phyloP scores from a whole-genome alignment of 345 rosid species.

The Tarenaya hassleriana region DNA sequence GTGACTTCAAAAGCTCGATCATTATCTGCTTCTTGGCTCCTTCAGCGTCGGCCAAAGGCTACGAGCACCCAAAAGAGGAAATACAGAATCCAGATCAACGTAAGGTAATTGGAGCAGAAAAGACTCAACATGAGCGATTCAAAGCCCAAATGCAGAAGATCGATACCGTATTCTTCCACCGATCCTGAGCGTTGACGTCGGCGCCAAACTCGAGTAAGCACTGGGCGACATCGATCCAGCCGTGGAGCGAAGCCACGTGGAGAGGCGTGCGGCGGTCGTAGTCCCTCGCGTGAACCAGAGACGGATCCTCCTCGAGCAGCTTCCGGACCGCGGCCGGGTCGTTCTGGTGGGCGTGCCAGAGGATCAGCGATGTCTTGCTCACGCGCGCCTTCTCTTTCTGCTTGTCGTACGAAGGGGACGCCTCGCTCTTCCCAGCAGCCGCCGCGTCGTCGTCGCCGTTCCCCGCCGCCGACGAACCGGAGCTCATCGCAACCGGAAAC shows the following conservation, averaged over 20 bases:
- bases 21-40: conserved; percentile 78
- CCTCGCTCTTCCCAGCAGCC: conserved; percentile 24
- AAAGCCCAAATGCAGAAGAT: too few relatives aligned
- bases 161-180: conserved; percentile 94
- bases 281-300: conserved; percentile 86
- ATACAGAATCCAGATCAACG: neutral
- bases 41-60: conserved; percentile 99
- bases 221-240: conserved; percentile 87
- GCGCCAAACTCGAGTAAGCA: conserved; percentile 86
- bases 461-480: conserved; percentile 37
- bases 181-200: conserved; percentile 98
- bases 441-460: conserved; percentile 28
- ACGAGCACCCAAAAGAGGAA: conserved; percentile 16
- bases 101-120: too few relatives aligned
- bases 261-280: conserved; percentile 91
- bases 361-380: conserved; percentile 85
- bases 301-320: conserved; percentile 83
- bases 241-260: conserved; percentile 95
- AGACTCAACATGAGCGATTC: too few relatives aligned
- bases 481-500: conserved; percentile 40
- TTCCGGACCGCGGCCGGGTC: conserved; percentile 76
- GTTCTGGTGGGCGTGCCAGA: conserved; percentile 99
- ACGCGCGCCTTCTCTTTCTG: conserved; percentile 97
- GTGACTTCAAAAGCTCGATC: conserved; percentile 70
- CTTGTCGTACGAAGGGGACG: conserved; percentile 45